Percentiles rank a stretch among this genome's conserved stretches.
These are phyloP conservation scores for Pseudogymnoascus sp. DNA, from an alignment of 2,329 filamentous ascomycete genomes.

Conservation along the genomic window DNA sequence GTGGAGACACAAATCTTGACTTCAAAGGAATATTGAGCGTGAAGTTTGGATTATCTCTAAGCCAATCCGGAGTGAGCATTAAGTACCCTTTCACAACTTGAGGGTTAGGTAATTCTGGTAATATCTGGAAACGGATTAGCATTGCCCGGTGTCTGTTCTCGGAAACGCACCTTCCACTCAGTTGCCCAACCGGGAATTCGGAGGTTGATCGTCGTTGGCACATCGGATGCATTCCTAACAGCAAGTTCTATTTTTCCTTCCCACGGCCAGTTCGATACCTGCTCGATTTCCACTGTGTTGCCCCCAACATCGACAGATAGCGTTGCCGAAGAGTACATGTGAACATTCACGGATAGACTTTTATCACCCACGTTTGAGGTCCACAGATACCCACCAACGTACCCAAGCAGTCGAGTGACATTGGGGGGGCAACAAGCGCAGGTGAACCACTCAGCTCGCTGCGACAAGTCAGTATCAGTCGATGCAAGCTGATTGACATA, in stretches of 20 bases:
- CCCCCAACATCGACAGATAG: slow-evolving; percentile 32
- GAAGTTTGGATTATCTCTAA: slow-evolving; percentile 34
- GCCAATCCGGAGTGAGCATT: slow-evolving; percentile 34
- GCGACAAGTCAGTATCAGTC: slow-evolving; percentile 39
- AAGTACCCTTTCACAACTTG: slow-evolving; percentile 42
- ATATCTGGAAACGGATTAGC: slow-evolving; percentile 10
- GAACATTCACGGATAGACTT: slow-evolving; percentile 38
- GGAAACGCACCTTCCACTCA: slow-evolving; percentile 23
- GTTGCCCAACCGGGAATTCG: slow-evolving; percentile 47
- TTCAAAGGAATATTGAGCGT: slow-evolving; percentile 38
- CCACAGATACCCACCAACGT: slow-evolving; percentile 49
- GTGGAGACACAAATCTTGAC: slow-evolving; percentile 41
- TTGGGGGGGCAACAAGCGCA: slow-evolving; percentile 55
- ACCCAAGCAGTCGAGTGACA: slow-evolving; percentile 45
- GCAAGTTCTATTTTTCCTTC: slow-evolving; percentile 41
- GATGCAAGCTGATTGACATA: slow-evolving; percentile 55
- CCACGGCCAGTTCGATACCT: slow-evolving; percentile 50
- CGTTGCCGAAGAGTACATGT: slow-evolving; percentile 46
- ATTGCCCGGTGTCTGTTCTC: not conserved
- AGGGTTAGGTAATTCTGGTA: slow-evolving; percentile 14
- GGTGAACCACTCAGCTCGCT: slow-evolving; percentile 49
- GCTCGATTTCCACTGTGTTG: slow-evolving; percentile 34
- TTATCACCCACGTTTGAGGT: slow-evolving; percentile 24
- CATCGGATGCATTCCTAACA: slow-evolving; percentile 27
- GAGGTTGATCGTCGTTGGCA: slow-evolving; percentile 36